Conservation (phyloP, 2,329 filamentous ascomycete species). For the Colletotrichum tabaci region DNA sequence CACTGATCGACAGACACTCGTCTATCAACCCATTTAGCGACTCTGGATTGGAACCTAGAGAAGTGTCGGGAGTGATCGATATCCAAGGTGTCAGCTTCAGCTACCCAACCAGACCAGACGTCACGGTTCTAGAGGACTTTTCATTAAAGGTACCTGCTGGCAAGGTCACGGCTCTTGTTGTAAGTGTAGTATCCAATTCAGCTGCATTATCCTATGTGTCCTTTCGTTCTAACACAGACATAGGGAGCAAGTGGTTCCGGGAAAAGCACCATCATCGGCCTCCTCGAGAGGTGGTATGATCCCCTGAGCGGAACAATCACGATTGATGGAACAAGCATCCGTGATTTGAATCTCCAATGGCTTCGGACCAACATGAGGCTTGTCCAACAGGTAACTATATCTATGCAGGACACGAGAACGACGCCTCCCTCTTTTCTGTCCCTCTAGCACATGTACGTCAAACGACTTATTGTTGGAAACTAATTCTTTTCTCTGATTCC, state of each 20-base stretch:
- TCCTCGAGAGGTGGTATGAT: slow-evolving; percentile 76
- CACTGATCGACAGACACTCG: slow-evolving; percentile 47
- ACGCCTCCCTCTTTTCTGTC: too few relatives aligned
- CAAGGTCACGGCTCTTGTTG: slow-evolving; percentile 77
- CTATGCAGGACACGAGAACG: slow-evolving; percentile 25
- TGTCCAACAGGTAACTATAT: slow-evolving; percentile 47
- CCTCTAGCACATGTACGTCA: too few relatives aligned
- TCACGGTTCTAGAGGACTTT: slow-evolving; percentile 74
- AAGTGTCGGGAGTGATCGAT: slow-evolving; percentile 68
- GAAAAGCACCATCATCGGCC: slow-evolving; percentile 78
- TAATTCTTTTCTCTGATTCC: slow-evolving; percentile 34
- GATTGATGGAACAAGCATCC: slow-evolving; percentile 48
- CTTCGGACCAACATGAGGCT: slow-evolving; percentile 50
- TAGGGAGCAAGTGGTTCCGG: slow-evolving; percentile 72
- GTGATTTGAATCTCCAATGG: slow-evolving; percentile 49
- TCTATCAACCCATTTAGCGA: slow-evolving; percentile 45
- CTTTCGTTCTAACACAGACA: slow-evolving; percentile 46
- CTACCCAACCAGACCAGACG: slow-evolving; percentile 77
- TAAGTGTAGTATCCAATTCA: slow-evolving; percentile 62
- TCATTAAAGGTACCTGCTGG: slow-evolving; percentile 73
- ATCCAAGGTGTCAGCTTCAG: slow-evolving; percentile 75
- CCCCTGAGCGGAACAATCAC: slow-evolving; percentile 46
- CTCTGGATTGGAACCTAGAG: slow-evolving; percentile 36
- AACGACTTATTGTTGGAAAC: too few relatives aligned
- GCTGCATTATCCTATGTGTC: slow-evolving; percentile 50